Conservation (phyloP, 1,284 basidiomycete species). For the Exobasidium rhododendri region DNA sequence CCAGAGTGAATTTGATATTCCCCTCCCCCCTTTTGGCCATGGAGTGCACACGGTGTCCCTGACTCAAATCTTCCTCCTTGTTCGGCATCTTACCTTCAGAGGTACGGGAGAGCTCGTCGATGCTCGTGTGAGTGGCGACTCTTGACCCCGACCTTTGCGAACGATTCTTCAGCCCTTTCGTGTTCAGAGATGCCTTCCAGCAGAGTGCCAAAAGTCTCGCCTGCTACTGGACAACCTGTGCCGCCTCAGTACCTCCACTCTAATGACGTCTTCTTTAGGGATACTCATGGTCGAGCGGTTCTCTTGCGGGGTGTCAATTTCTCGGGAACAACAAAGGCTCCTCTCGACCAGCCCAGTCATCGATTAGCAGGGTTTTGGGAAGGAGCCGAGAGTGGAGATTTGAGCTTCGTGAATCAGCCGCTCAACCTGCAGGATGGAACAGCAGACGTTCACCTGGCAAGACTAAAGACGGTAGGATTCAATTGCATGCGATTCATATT, state of each 20-base stretch:
- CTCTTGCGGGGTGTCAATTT: conserved; percentile 90
- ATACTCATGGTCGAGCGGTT: conserved; percentile 75
- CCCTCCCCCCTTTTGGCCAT: too few relatives aligned
- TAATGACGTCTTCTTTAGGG: conserved; percentile 67
- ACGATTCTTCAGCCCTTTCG: too few relatives aligned
- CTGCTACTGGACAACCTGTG: conserved; percentile 15
- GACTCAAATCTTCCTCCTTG: too few relatives aligned
- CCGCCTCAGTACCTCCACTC: conserved; percentile 37
- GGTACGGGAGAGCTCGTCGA: too few relatives aligned
- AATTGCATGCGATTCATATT: conserved; percentile 88
- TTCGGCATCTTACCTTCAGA: too few relatives aligned
- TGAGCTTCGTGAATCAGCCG: conserved; percentile 72
- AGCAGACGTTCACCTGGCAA: conserved; percentile 80
- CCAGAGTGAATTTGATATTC: too few relatives aligned
- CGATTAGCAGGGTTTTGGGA: conserved; percentile 81
- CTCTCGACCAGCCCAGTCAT: conserved; percentile 66
- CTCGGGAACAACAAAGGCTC: conserved; percentile 80
- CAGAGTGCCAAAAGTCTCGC: conserved; percentile 5
- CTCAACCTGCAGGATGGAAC: conserved; percentile 73
- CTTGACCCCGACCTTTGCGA: not conserved
- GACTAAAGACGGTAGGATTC: conserved; percentile 88
- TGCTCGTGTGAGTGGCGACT: too few relatives aligned
- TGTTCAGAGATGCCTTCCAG: not conserved
- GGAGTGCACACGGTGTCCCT: too few relatives aligned
- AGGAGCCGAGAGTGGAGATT: conserved; percentile 69